These are phyloP conservation scores for Phytophthora kernoviae DNA, from an alignment of 352 stramenopile species.

Conservation along the genomic window DNA sequence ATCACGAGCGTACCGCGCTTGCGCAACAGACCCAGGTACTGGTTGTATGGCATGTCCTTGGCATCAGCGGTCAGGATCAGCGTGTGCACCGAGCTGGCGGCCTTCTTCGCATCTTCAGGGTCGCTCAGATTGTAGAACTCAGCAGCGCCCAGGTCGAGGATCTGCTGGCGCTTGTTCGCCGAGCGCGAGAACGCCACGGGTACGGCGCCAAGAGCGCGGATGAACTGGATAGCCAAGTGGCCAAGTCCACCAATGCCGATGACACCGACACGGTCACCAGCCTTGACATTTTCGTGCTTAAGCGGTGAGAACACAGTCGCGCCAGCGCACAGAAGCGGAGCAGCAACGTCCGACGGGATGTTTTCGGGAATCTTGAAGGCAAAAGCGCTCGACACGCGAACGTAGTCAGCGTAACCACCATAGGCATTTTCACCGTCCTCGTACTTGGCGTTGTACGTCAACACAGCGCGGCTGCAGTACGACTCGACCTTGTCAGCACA, in stretches of 20 bases:
- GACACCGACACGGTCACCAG: constrained; percentile 64
- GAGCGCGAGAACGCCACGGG: constrained; percentile 68
- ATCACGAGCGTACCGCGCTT: constrained; percentile 69
- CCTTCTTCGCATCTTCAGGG: constrained; percentile 42
- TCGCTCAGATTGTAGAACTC: constrained; percentile 63
- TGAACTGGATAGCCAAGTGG: constrained; percentile 87
- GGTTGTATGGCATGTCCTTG: constrained; percentile 52
- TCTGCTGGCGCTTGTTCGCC: constrained; percentile 69
- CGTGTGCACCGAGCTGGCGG: constrained; percentile 52
- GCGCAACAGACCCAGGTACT: constrained; percentile 62
- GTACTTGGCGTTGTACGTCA: constrained; percentile 62
- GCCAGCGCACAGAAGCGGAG: constrained; percentile 81
- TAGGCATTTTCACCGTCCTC: constrained; percentile 49
- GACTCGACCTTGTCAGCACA: constrained; percentile 67
- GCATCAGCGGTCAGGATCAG: constrained; percentile 78
- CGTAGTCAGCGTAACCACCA: constrained; percentile 77
- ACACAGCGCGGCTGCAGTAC: constrained; percentile 56
- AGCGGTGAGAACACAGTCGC: constrained; percentile 84
- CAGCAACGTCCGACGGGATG: constrained; percentile 48
- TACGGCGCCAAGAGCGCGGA: constrained; percentile 56
- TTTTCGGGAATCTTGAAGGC: constrained; percentile 68
- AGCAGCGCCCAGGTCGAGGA: constrained; percentile 73
- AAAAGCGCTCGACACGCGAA: constrained; percentile 73
- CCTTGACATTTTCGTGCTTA: constrained; percentile 55
- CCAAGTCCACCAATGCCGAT: constrained; percentile 85